Evolutionary conservation across 2,329 filamentous ascomycete genomes (phyloP).

Genomic region (Periconia sp.): DNA sequence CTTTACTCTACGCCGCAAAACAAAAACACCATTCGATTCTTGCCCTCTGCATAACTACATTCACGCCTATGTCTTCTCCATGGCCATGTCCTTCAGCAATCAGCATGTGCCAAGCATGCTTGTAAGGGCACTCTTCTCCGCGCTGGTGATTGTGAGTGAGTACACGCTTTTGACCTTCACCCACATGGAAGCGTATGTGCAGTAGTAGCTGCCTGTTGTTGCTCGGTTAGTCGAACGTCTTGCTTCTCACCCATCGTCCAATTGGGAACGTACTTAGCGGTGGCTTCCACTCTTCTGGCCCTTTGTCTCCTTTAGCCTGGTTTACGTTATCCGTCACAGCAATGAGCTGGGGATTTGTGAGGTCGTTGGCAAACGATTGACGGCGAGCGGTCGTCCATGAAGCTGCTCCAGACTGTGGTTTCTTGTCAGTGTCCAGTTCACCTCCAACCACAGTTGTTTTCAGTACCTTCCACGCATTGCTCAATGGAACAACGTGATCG

Average conservation of each 20-base stretch:
- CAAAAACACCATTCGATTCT: too few relatives aligned
- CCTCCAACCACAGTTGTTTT: conserved; percentile 51
- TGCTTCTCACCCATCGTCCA: not conserved
- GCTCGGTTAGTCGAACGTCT: conserved; percentile 9
- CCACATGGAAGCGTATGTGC: conserved; percentile 77
- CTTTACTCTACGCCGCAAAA: too few relatives aligned
- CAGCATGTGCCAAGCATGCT: conserved; percentile 68
- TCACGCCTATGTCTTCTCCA: too few relatives aligned
- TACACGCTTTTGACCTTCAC: conserved; percentile 77
- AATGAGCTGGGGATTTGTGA: conserved; percentile 73
- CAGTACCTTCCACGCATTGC: conserved; percentile 81
- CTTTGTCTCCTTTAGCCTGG: conserved; percentile 69
- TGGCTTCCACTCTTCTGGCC: conserved; percentile 77
- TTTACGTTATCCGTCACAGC: conserved; percentile 80
- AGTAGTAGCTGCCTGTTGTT: conserved; percentile 62
- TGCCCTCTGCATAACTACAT: too few relatives aligned
- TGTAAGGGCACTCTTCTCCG: conserved; percentile 69
- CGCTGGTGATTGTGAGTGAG: conserved; percentile 65
- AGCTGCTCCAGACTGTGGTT: conserved; percentile 65
- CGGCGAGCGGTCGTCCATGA: conserved; percentile 69
- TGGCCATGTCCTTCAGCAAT: not conserved
- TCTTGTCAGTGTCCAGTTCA: not conserved
- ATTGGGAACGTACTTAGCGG: conserved; percentile 19
- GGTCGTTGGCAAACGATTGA: conserved; percentile 74
- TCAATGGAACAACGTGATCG: conserved; percentile 79